Conservation (phyloP, 306 rosid genomes). For the Cicer bijugum region DNA sequence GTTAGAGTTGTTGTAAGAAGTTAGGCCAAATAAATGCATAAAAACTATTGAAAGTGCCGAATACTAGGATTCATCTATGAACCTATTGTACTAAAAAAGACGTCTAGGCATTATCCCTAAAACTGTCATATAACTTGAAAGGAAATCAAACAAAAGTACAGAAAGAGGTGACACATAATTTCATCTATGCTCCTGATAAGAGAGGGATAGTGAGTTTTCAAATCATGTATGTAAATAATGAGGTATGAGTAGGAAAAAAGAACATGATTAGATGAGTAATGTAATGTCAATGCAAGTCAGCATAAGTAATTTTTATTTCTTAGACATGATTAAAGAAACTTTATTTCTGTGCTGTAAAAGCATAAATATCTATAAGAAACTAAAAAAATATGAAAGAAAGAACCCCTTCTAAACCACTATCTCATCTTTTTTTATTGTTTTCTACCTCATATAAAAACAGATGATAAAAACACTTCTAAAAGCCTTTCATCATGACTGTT, state of each 20-base stretch:
- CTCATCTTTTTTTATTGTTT: not conserved
- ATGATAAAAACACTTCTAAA: conserved; percentile 9
- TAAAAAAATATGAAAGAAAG: conserved; percentile 30
- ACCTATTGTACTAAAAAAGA: not conserved
- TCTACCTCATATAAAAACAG: not conserved
- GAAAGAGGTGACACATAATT: conserved; percentile 14
- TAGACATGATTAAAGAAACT: conserved; percentile 26
- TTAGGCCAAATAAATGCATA: conserved; percentile 22
- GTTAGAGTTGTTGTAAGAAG: conserved; percentile 15
- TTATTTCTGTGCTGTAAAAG: conserved; percentile 3
- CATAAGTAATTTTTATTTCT: conserved; percentile 17
- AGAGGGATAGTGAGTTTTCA: conserved; percentile 14
- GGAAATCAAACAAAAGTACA: conserved; percentile 6
- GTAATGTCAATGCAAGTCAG: conserved; percentile 11
- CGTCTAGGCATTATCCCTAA: not conserved
- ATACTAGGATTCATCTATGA: conserved; percentile 12
- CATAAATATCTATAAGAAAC: not conserved
- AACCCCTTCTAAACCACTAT: conserved; percentile 5
- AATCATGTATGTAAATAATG: conserved; percentile 5
- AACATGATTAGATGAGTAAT: not conserved
- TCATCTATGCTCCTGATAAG: conserved; percentile 8
- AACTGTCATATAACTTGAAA: not conserved
- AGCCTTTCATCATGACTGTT: conserved; percentile 20
- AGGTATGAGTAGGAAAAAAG: not conserved
- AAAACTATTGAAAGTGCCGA: conserved; percentile 6